Evolutionary conservation across 2,329 filamentous ascomycete genomes (phyloP).

Genomic region (Rosellinia necatrix): DNA sequence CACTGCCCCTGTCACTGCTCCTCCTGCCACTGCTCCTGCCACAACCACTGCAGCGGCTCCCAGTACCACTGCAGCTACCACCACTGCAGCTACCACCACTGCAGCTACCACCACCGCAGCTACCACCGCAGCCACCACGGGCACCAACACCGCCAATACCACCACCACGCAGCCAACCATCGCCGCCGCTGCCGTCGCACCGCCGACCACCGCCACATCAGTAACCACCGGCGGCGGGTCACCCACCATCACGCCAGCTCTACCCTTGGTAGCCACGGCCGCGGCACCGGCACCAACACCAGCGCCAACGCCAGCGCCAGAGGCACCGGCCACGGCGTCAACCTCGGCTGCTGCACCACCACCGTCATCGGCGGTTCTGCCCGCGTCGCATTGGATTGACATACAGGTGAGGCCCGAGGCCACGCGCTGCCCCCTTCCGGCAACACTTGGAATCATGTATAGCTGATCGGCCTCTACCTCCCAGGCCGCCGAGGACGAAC

Average conservation of each 20-base stretch:
- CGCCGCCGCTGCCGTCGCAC: conserved; percentile 2
- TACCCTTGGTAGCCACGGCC: background rate
- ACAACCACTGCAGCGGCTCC: too few species aligned
- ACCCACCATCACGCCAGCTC: too few species aligned
- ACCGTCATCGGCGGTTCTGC: conserved; percentile 26
- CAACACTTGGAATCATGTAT: too few species aligned
- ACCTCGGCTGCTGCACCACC: background rate
- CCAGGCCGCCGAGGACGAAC: conserved; percentile 17
- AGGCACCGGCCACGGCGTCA: background rate
- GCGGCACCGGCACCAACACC: background rate
- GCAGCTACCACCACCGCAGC: background rate
- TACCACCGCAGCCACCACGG: conserved; percentile 4
- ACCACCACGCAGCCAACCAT: conserved; percentile 6
- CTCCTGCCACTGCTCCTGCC: background rate
- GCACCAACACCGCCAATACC: background rate
- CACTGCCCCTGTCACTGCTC: too few species aligned
- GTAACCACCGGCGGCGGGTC: too few species aligned
- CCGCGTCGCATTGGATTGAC: conserved; percentile 37
- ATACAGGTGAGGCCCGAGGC: conserved; percentile 30
- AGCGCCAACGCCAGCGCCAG: conserved; percentile 5
- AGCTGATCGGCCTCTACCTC: conserved; percentile 6
- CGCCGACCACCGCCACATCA: background rate
- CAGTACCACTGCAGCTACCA: conserved; percentile 1
- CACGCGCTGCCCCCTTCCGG: too few species aligned
- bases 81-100: background rate